phyloP scores from a whole-genome alignment of 768 basidiomycete species.

The Tulasnella sp. region DNA sequence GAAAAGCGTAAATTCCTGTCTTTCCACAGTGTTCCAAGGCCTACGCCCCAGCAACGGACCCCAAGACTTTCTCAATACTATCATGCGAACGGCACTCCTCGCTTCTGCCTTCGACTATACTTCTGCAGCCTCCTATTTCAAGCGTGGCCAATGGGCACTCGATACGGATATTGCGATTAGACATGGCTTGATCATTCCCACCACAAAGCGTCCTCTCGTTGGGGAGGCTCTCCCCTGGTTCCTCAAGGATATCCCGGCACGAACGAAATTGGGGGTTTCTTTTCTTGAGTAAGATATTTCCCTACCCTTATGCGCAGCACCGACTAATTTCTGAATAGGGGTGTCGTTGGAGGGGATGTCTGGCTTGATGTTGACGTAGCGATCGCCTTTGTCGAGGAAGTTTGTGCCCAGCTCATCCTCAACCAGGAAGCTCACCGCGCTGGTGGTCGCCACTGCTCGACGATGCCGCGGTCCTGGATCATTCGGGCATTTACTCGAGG shows the following conservation, averaged over 20 bases:
- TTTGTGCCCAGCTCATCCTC: background rate
- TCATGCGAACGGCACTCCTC: background rate
- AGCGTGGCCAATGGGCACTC: background rate
- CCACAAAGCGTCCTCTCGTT: background rate
- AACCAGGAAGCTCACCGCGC: background rate
- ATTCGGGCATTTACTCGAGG: background rate
- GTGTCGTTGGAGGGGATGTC: background rate
- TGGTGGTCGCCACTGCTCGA: background rate
- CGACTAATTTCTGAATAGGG: background rate
- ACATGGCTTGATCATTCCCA: background rate
- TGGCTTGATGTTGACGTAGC: background rate
- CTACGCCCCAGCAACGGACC: background rate
- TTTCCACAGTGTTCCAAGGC: background rate
- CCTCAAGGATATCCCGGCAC: background rate
- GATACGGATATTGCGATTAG: background rate
- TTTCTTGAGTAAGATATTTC: background rate
- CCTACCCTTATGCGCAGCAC: background rate
- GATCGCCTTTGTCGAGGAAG: background rate
- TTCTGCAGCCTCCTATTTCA: background rate
- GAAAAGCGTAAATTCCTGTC: background rate
- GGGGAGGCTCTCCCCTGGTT: background rate
- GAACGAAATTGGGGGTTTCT: background rate
- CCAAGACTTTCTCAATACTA: background rate
- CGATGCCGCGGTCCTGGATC: conserved; percentile 7
- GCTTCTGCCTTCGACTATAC: background rate